Evolutionary conservation across 345 rosid genomes (phyloP).

Genomic region (Mercurialis annua): DNA sequence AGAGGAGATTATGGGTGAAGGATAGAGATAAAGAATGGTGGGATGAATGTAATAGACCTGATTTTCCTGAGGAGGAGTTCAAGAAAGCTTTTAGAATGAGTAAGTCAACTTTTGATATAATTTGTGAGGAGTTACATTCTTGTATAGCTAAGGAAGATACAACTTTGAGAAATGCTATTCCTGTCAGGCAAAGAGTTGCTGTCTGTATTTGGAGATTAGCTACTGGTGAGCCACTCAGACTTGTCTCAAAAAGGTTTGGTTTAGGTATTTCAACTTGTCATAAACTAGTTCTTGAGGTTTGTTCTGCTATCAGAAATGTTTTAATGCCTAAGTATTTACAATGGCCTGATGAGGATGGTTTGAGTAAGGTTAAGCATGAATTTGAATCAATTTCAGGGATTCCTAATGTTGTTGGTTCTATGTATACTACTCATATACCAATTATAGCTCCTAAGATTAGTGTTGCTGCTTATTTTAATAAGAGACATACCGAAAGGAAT

Average conservation of each 20-base stretch:
- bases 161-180: slow-evolving; percentile 76
- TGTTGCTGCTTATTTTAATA: slow-evolving; percentile 72
- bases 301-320: slow-evolving; percentile 64
- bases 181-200: slow-evolving; percentile 88
- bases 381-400: slow-evolving; percentile 57
- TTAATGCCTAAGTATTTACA: slow-evolving; percentile 74
- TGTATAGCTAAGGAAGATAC: slow-evolving; percentile 89
- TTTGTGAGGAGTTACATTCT: slow-evolving; percentile 77
- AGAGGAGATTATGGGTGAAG: slow-evolving; percentile 82
- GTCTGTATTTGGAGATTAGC: slow-evolving; percentile 91
- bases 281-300: slow-evolving; percentile 72
- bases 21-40: slow-evolving; percentile 88
- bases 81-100: slow-evolving; percentile 81
- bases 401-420: slow-evolving; percentile 67
- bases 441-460: slow-evolving; percentile 77
- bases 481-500: slow-evolving; percentile 71
- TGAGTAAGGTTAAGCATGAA: slow-evolving; percentile 38
- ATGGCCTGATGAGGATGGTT: slow-evolving; percentile 67
- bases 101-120: slow-evolving; percentile 63
- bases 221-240: slow-evolving; percentile 69
- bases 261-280: slow-evolving; percentile 82
- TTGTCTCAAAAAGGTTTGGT: slow-evolving; percentile 72
- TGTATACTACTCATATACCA: slow-evolving; percentile 81
- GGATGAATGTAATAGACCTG: slow-evolving; percentile 77
- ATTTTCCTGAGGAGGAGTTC: slow-evolving; percentile 80